A percentile compares a stretch with the other conserved stretches of the same genome.
Evolutionary conservation across 2,329 filamentous ascomycete species (phyloP).

Genomic region (Pezicula carpinea): DNA sequence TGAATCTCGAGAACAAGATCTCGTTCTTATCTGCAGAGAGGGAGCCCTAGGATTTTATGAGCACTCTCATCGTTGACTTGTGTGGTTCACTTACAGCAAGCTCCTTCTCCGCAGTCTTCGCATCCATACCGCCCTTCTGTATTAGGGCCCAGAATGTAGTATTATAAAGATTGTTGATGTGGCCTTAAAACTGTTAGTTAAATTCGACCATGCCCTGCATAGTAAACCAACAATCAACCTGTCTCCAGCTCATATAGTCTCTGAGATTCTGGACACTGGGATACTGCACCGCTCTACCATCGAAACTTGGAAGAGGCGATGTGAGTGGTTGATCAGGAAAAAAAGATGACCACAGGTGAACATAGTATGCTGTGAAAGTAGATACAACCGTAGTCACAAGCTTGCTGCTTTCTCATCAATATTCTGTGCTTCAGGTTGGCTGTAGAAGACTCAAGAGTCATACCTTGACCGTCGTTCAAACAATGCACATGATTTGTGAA

Average conservation of each 20-base stretch:
- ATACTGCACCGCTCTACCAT: slow-evolving; percentile 87
- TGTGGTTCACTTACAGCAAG: slow-evolving; percentile 55
- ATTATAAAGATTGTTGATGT: slow-evolving; percentile 98
- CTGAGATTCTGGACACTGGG: slow-evolving; percentile 76
- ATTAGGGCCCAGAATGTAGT: slow-evolving; percentile 94
- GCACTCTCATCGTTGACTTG: slow-evolving; percentile 13
- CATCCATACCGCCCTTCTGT: slow-evolving; percentile 68
- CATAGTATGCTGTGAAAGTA: slow-evolving; percentile 88
- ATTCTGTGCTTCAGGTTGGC: not conserved
- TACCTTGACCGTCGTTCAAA: slow-evolving; percentile 83
- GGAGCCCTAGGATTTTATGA: slow-evolving; percentile 57
- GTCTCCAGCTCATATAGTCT: slow-evolving; percentile 96
- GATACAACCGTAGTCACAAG: slow-evolving; percentile 87
- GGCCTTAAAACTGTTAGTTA: slow-evolving; percentile 49
- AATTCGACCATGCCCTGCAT: not conserved
- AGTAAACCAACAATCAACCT: slow-evolving; percentile 77
- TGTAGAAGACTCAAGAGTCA: slow-evolving; percentile 18
- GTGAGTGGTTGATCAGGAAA: slow-evolving; percentile 70
- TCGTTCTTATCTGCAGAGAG: slow-evolving; percentile 89
- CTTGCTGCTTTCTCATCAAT: slow-evolving; percentile 55
- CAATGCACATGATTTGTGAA: slow-evolving; percentile 74
- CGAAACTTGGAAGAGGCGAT: slow-evolving; percentile 80
- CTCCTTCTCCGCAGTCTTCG: slow-evolving; percentile 73
- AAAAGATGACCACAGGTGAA: slow-evolving; percentile 71
- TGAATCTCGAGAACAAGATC: slow-evolving; percentile 82